Evolutionary conservation across 108 stramenopile species (phyloP).

Genomic region (Cyclotella cryptica): DNA sequence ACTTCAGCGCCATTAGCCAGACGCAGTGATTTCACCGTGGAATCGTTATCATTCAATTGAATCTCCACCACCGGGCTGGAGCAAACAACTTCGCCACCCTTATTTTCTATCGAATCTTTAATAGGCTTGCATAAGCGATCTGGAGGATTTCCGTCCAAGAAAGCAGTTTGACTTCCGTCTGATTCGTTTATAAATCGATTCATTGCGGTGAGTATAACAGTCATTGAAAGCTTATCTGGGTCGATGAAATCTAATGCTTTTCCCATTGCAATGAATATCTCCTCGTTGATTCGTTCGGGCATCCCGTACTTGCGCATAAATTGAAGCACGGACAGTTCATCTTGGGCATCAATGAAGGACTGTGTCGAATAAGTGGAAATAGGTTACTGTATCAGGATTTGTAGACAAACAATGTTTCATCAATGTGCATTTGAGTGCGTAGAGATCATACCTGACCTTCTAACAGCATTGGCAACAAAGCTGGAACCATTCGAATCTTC

Average conservation of each 20-base stretch:
- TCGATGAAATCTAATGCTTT: conserved; percentile 82
- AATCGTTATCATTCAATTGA: conserved; percentile 55
- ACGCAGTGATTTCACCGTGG: conserved; percentile 49
- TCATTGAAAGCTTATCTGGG: conserved; percentile 74
- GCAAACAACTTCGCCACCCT: conserved; percentile 62
- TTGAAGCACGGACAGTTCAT: conserved; percentile 65
- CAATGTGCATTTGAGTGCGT: neutral
- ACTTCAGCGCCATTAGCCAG: conserved; percentile 62
- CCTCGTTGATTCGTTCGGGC: conserved; percentile 76
- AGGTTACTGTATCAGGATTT: neutral
- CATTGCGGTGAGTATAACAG: conserved; percentile 76
- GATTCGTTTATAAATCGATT: conserved; percentile 82
- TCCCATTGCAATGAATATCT: conserved; percentile 61
- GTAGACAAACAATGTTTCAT: neutral
- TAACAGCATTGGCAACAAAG: conserved; percentile 69
- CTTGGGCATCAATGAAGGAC: conserved; percentile 76
- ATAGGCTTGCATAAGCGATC: conserved; percentile 73
- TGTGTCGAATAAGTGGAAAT: conserved; percentile 2
- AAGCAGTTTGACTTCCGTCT: conserved; percentile 78
- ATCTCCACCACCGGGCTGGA: conserved; percentile 50
- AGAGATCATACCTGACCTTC: conserved; percentile 58
- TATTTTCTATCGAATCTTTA: conserved; percentile 59
- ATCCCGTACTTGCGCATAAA: conserved; percentile 81
- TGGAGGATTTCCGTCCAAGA: conserved; percentile 77
- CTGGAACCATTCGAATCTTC: conserved; percentile 75